Evolutionary conservation across 2,329 filamentous ascomycete genomes (phyloP).

Genomic region (Exophiala sideris): DNA sequence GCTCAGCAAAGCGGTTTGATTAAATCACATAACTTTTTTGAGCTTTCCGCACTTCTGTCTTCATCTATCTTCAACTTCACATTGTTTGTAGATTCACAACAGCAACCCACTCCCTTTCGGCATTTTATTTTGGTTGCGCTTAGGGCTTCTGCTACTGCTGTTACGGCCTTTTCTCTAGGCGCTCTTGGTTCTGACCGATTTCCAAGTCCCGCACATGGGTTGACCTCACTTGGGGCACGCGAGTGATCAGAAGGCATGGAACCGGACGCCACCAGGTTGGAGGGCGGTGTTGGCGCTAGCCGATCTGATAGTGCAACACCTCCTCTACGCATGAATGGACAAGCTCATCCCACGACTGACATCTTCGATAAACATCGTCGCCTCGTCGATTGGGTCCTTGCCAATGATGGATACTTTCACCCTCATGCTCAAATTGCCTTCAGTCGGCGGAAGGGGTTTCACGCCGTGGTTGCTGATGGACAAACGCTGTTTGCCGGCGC

Average conservation of each 20-base stretch:
- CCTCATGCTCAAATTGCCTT: slow-evolving; percentile 24
- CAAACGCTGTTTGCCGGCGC: slow-evolving; percentile 17
- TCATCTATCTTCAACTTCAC: background rate
- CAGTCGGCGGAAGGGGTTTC: slow-evolving; percentile 25
- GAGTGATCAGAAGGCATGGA: slow-evolving; percentile 9
- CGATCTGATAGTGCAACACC: slow-evolving; percentile 8
- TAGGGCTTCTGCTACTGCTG: no score
- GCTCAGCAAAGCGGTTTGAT: background rate
- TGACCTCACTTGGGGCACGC: background rate
- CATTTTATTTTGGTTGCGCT: no score
- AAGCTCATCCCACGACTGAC: background rate
- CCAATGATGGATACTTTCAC: slow-evolving; percentile 24
- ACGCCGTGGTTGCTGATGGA: slow-evolving; percentile 23
- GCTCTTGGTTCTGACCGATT: background rate
- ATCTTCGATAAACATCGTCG: slow-evolving; percentile 21
- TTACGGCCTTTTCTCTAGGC: background rate
- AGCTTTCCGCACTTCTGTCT: no score
- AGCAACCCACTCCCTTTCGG: no score
- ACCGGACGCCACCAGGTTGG: slow-evolving; percentile 11
- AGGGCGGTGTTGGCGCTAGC: slow-evolving; percentile 1
- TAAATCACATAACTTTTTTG: background rate
- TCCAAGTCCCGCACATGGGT: no score
- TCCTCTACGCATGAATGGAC: slow-evolving; percentile 13
- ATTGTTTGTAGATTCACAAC: background rate
- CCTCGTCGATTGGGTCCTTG: slow-evolving; percentile 26